A percentile compares a stretch with the other conserved stretches of the same genome.
phyloP scores from a whole-genome alignment of 1,139 yeast species.

The Ogataea hybrid region DNA sequence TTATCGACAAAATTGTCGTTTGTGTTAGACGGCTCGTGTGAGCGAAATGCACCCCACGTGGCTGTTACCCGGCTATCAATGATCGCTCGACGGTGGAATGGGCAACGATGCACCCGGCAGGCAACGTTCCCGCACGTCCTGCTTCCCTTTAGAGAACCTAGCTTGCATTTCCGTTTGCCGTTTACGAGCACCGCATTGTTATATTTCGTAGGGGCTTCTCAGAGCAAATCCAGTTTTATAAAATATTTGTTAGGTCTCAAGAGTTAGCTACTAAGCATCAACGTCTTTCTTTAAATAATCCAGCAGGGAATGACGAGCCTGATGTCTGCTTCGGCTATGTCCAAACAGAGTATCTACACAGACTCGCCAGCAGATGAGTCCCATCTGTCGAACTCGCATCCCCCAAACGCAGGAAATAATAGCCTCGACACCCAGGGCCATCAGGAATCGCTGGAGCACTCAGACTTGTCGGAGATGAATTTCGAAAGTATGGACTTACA shows the following conservation, averaged over 20 bases:
- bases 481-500: constrained; percentile 23
- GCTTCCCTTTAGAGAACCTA: neutral
- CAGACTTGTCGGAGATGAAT: constrained; percentile 10
- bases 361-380: neutral
- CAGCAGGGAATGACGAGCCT: constrained; percentile 4
- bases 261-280: neutral
- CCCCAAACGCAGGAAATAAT: neutral
- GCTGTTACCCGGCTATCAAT: constrained; percentile 4
- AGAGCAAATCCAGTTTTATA: neutral
- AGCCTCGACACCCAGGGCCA: neutral
- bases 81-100: neutral
- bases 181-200: neutral
- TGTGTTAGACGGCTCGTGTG: constrained; percentile 7
- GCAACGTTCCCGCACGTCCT: neutral
- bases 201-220: neutral
- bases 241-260: constrained; percentile 1
- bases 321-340: constrained; percentile 2
- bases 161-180: neutral
- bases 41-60: constrained; percentile 6
- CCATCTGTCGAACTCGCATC: neutral
- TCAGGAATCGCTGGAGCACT: neutral
- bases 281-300: constrained; percentile 1
- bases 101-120: neutral
- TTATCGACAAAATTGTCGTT: constrained; percentile 2
- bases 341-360: constrained; percentile 2